Conservation (phyloP, 345 rosid species). For the Eucalyptus tenuipes region DNA sequence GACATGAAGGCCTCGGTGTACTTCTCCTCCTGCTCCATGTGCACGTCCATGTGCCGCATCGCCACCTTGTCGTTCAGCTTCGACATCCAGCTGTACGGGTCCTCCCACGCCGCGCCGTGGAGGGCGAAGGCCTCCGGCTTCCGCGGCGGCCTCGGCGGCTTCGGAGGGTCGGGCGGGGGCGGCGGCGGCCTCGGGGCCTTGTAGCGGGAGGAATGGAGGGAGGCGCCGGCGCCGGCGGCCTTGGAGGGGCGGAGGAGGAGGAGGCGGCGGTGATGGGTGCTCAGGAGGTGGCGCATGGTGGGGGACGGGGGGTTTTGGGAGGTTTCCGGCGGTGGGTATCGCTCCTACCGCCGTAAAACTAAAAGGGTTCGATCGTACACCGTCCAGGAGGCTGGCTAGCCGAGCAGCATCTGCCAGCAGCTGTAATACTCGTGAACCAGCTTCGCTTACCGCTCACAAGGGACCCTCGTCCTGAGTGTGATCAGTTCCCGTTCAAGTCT, state of each 20-base stretch:
- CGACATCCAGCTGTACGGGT: constrained; percentile 95
- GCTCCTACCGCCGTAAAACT: background rate
- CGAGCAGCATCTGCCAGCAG: background rate
- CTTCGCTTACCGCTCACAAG: background rate
- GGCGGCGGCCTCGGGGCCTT: constrained; percentile 22
- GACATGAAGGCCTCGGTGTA: constrained; percentile 75
- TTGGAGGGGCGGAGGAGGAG: background rate
- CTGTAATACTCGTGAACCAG: background rate
- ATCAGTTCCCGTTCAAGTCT: too few relatives aligned
- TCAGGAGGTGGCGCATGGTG: background rate
- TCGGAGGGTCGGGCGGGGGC: constrained; percentile 43
- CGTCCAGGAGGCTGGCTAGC: background rate
- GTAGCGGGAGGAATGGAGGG: constrained; percentile 13
- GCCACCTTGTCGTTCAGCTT: constrained; percentile 79
- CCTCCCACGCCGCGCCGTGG: constrained; percentile 79
- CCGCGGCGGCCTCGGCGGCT: constrained; percentile 73
- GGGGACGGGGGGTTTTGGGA: background rate
- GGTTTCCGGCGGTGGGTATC: background rate
- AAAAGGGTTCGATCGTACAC: background rate
- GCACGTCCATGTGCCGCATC: constrained; percentile 92
- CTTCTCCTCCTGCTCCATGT: constrained; percentile 96
- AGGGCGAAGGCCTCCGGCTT: constrained; percentile 64
- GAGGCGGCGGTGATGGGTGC: background rate
- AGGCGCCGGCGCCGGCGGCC: background rate
- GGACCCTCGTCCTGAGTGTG: accelerated